Evolutionary conservation across 2,329 filamentous ascomycete species (phyloP).

Genomic region (Penicillium sp.): DNA sequence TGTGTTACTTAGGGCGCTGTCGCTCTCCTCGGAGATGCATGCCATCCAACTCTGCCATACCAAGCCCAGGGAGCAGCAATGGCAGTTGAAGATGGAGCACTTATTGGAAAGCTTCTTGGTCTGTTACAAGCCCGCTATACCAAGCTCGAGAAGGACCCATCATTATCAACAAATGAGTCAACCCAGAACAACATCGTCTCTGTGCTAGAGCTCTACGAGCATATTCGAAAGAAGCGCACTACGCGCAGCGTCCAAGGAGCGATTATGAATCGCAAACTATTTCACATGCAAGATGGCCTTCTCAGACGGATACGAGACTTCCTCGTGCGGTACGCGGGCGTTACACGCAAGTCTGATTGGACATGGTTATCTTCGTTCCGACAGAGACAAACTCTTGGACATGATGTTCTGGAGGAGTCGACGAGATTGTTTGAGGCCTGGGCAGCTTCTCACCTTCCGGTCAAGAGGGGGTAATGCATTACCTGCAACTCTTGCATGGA

Average conservation of each 20-base stretch:
- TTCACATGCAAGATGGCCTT: slow-evolving; percentile 20
- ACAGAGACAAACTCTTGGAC: slow-evolving; percentile 11
- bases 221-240: slow-evolving; percentile 16
- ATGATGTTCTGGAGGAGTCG: slow-evolving; percentile 15
- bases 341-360: slow-evolving; percentile 21
- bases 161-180: not conserved
- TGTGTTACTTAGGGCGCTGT: not conserved
- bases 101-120: slow-evolving; percentile 58
- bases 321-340: not conserved
- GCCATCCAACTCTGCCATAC: slow-evolving; percentile 62
- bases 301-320: slow-evolving; percentile 14
- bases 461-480: not conserved
- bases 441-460: not conserved
- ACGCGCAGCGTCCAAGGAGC: slow-evolving; percentile 18
- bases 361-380: slow-evolving; percentile 13
- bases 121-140: not conserved
- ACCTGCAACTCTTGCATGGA: not conserved
- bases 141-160: not conserved
- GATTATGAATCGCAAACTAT: slow-evolving; percentile 11
- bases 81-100: slow-evolving; percentile 65
- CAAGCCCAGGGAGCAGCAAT: slow-evolving; percentile 66
- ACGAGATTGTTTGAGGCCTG: slow-evolving; percentile 1
- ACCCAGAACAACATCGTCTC: not conserved
- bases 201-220: slow-evolving; percentile 13
- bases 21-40: slow-evolving; percentile 53